These are phyloP conservation scores for Thalassiosira mediterranea DNA, from an alignment of 352 stramenopile species.

Conservation along the genomic window DNA sequence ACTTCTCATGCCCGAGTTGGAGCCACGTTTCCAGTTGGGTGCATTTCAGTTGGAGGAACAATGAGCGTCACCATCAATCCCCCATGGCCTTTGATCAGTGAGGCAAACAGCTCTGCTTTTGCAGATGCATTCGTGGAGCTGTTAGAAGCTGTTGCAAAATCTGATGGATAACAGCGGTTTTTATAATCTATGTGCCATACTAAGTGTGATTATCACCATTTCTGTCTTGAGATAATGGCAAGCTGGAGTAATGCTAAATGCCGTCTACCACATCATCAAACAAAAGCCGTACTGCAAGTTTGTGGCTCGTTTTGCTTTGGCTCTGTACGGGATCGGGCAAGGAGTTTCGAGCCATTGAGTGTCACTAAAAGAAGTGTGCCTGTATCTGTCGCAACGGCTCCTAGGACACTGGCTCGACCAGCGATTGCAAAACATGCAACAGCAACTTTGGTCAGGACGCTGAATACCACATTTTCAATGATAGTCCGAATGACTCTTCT, in stretches of 20 bases:
- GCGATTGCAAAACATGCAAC: slow-evolving; percentile 74
- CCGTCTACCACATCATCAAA: too few species aligned
- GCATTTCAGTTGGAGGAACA: slow-evolving; percentile 74
- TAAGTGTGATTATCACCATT: too few species aligned
- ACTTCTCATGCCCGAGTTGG: slow-evolving; percentile 70
- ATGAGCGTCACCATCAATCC: slow-evolving; percentile 82
- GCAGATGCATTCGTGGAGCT: slow-evolving; percentile 77
- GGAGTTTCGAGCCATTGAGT: slow-evolving; percentile 81
- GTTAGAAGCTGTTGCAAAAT: slow-evolving; percentile 60
- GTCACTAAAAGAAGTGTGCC: slow-evolving; percentile 81
- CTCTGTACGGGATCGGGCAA: too few species aligned
- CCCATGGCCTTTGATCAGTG: slow-evolving; percentile 69
- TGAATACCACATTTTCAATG: slow-evolving; percentile 77
- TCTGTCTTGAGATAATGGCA: too few species aligned
- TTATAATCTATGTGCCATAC: too few species aligned
- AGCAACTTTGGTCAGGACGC: slow-evolving; percentile 66
- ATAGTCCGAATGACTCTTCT: slow-evolving; percentile 68
- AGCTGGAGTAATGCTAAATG: too few species aligned
- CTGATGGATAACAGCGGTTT: too few species aligned
- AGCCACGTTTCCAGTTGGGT: slow-evolving; percentile 70
- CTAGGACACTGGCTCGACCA: slow-evolving; percentile 60
- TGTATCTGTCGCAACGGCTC: slow-evolving; percentile 76
- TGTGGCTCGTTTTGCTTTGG: too few species aligned
- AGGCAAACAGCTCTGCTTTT: slow-evolving; percentile 70
- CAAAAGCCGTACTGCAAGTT: too few species aligned